These are phyloP conservation scores for Aspergillus pseudoterreus DNA, from an alignment of 2,329 filamentous ascomycete genomes.

Conservation along the genomic window DNA sequence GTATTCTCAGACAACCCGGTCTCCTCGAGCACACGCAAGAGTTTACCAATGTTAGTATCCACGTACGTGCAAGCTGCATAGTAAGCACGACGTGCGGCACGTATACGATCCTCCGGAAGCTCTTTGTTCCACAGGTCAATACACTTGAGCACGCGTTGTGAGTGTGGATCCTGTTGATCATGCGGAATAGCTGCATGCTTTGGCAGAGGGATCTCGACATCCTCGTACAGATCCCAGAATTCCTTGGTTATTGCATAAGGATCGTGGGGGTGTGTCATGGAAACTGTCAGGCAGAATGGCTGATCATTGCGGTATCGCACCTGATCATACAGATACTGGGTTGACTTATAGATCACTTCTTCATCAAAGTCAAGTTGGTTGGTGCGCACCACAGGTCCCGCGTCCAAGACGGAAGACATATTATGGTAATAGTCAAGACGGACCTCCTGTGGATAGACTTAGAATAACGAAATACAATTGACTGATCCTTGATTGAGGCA, in stretches of 20 bases:
- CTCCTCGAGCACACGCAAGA: constrained; percentile 72
- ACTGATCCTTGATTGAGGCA: too few species aligned
- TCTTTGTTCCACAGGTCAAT: constrained; percentile 82
- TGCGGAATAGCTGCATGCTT: constrained; percentile 68
- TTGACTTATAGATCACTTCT: constrained; percentile 89
- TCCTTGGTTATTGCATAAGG: constrained; percentile 91
- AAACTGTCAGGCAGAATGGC: constrained; percentile 86
- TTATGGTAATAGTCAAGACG: constrained; percentile 96
- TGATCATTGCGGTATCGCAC: constrained; percentile 73
- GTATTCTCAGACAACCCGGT: constrained; percentile 80
- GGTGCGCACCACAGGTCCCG: constrained; percentile 80
- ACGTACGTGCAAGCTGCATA: constrained; percentile 93
- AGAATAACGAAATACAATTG: neutral
- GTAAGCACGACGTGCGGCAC: constrained; percentile 79
- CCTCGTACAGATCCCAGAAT: constrained; percentile 90
- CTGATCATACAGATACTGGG: constrained; percentile 86
- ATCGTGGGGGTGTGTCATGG: constrained; percentile 90
- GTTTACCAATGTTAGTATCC: constrained; percentile 83
- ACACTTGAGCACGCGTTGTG: constrained; percentile 78
- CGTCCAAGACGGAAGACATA: constrained; percentile 86
- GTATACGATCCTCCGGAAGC: constrained; percentile 81
- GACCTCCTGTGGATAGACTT: constrained; percentile 29
- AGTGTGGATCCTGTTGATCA: constrained; percentile 81
- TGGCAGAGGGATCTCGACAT: constrained; percentile 79
- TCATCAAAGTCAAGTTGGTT: constrained; percentile 97